Evolutionary conservation across 2,329 filamentous ascomycete species (phyloP), one percentile per base, ranked within the genome.

Genomic region (Emydomyces testavorans): DNA sequence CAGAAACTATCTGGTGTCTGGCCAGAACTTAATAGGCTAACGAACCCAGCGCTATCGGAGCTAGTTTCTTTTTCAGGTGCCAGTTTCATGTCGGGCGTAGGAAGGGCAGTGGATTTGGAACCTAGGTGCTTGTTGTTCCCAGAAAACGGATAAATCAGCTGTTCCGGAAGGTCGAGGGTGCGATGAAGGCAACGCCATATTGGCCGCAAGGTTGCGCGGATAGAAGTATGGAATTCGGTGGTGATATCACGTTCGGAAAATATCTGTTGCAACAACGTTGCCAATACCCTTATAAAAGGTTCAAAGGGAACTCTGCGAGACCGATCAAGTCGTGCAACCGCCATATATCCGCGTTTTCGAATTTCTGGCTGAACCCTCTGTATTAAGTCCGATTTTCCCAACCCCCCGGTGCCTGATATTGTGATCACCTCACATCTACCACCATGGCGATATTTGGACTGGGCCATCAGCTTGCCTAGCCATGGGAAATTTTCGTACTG

Each of bases 121-220:
- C 60, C 57, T 13, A 62, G 61, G 13, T 59, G 50, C 24, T 63
- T 56, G 35, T 59, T 64, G 28, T 65, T 66, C 18, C 60, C 64
- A 3, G 60, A 60, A 16, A 61, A 62, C 13, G 62, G 60, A 26
- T 64, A 67, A 59, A 70, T 68, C 42, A 71, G 53, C 65, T 90
- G 93, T 57, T 90, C 82, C 0, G 78, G 78, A 2, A 82, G 66
- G 49, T 78, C 76, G n/a, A 82, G 62, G 43, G 77, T 75, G 21
- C 64, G 66, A 53, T 78, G 73, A 23, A 82, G 63, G 4, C 74
- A 67, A 23, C 67, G 60, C 78, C 78, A 82, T 51, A 78, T 71
- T 7, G 76, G 75, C 39, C 70, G 70, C 3, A 81, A 65, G 37
- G 74, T 74, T 11, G 66, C 65, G 16, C 78, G 67, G 10, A 82